A percentile compares a stretch with the other conserved stretches of the same genome.
These are phyloP conservation scores for Poa pratensis DNA, from an alignment of 176 grass and related monocot species.

Conservation along the genomic window DNA sequence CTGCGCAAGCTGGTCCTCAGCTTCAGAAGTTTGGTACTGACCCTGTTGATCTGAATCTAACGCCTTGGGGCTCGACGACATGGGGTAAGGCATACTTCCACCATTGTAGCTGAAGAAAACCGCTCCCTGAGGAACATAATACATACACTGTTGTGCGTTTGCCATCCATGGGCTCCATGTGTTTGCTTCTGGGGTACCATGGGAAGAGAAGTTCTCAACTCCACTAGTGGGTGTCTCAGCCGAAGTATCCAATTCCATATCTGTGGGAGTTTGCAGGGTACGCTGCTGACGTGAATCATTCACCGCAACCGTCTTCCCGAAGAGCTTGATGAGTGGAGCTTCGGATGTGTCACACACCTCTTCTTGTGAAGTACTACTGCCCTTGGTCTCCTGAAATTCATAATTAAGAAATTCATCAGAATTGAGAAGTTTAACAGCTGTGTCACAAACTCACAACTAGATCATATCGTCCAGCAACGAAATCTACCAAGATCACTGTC, in stretches of 20 bases:
- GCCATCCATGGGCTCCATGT: conserved; percentile 46
- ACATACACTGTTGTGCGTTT: conserved; percentile 50
- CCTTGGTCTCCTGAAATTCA: conserved; percentile 39
- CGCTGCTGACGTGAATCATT: conserved; percentile 29
- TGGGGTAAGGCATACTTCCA: conserved; percentile 26
- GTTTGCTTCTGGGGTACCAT: conserved; percentile 20
- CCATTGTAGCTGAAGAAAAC: conserved; percentile 50
- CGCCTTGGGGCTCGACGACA: conserved; percentile 28
- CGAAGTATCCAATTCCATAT: conserved; percentile 52
- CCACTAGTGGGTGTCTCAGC: conserved; percentile 38
- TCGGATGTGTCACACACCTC: conserved; percentile 34
- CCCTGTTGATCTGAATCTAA: conserved; percentile 16
- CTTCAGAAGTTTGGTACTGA: conserved; percentile 29
- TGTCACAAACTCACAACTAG: background rate
- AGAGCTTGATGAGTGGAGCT: conserved; percentile 61
- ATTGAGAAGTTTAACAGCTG: background rate
- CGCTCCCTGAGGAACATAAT: conserved; percentile 49
- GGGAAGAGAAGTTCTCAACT: conserved; percentile 18
- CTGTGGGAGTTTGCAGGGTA: background rate
- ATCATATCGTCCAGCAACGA: background rate
- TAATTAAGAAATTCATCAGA: conserved; percentile 18
- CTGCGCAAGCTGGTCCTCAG: background rate
- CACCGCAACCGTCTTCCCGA: conserved; percentile 66
- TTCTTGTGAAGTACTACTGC: conserved; percentile 19
- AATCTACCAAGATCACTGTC: conserved; percentile 22